Base-by-base conservation (phyloP, 345 rosid genomes). In the Pugionium dolabratum region DNA sequence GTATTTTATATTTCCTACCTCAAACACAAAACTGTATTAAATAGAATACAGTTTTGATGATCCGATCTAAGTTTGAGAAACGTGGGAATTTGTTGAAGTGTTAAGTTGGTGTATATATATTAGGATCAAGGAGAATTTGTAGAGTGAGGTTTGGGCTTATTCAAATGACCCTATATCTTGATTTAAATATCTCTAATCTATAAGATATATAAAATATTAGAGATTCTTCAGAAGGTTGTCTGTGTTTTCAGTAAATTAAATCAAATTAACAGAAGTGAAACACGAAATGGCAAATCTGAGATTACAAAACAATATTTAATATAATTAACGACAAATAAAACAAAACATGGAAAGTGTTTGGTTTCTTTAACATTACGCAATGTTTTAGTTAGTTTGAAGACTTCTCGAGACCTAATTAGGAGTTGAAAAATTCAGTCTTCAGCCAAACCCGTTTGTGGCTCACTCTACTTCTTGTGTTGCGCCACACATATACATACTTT, bases 401-500 rank as follows among this genome's bases (percentile, higher is more conserved):
- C 70, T 75, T 75, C 78, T 70, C 78, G 8, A 75, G 56, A 69
- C 73, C 71, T 66, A 74, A 74, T 67, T 67, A 45, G 59, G 77
- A 74, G 64, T 74, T 66, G 55, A 5, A 74, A 60, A 67, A 46
- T 54, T 67, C 73, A 74, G 67, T 54, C 63, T 42, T 61, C 39
- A 67, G 77, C 77, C 72, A 61, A 66, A 67, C 73, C 44, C 68
- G 6, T 67, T 45, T 73, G 67, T 59, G 72, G 72, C 41, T 66
- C 72, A 60, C 49, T 73, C 45, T n/a, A 60, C 49, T 60, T 73
- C 72, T 64, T 73, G 36, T 59, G 70, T 64, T 71, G 32, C 59
- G 39, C 75, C 75, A 71, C 70, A 37, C 8, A 37, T 37, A 4
- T 37, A 37, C 8, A 37, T 37, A 37, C 41, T 37, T 3, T 4